Evolutionary conservation across 202 grass and related monocot genomes (phyloP), one percentile per base, ranked within the genome.

Genomic region (Saccharum hybrid): DNA sequence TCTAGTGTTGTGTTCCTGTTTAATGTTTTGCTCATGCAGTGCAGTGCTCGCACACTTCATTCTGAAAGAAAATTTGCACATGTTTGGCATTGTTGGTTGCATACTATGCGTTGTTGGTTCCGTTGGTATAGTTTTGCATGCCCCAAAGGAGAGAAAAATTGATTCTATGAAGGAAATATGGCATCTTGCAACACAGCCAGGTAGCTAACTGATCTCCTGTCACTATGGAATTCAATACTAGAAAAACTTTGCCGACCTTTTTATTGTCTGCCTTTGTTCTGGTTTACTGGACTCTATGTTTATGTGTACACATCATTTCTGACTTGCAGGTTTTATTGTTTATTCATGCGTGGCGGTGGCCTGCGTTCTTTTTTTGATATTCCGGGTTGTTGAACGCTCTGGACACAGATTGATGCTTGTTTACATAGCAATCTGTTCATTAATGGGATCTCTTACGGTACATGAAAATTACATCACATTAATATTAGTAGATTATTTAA

Each of bases 381-480:
- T 97, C 64, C 52, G 86, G 68, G 84, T 84, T 21, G 88, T 82
- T 81, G 88, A 91, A 77, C 88, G 88, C 74, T 92, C 87, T 33
- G 92, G 92, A 19, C 84, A 89, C 76, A 97, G 85, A 51, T 88
- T 92, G 77, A 92, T 97, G 94, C 81, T 97, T 42, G 75, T 93
- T 71, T 97, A 94, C 77, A 92, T 97, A 76, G 88, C 88, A 75
- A 94, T 97, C 56, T 97, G 94, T 85, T 94, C 94, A 15, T 78
- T 92, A 61, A 97, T 97, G 94, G 94, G 94, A 86, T 97, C 94
- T 68, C 86, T 97, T 66, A 97, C 92, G 84, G 94, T 97, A 91
- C 71, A 78, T 63, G 59, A 62, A 72, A 74, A 63, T 23, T 23
- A 42, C 52, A 80, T 63, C 34, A 75, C n/a, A 12, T 23, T 26